Conservation (phyloP, 768 basidiomycete genomes). For the Obba rivulosa region DNA sequence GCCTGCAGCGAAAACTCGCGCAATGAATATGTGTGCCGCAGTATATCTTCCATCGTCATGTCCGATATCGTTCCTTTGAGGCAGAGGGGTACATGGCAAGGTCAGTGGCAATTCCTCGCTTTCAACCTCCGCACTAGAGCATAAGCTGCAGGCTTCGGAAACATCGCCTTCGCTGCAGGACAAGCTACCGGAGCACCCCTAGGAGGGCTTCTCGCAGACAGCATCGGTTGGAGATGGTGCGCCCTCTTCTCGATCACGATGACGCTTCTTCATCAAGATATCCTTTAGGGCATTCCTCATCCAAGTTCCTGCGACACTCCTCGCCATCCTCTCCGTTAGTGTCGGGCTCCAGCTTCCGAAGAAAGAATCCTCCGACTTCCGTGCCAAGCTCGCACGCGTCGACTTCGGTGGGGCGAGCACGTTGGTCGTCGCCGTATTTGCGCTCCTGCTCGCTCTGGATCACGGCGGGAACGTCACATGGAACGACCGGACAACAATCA, state of each 20-base stretch:
- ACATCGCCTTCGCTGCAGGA: constrained; percentile 55
- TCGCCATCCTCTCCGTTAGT: constrained; percentile 50
- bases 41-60: constrained; percentile 59
- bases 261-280: background rate
- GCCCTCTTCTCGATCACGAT: background rate
- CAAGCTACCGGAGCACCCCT: constrained; percentile 57
- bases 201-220: constrained; percentile 58
- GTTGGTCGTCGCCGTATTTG: constrained; percentile 51
- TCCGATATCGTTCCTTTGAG: constrained; percentile 62
- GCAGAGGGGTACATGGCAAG: constrained; percentile 67
- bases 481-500: constrained; percentile 19
- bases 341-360: constrained; percentile 51
- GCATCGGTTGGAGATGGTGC: constrained; percentile 64
- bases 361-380: constrained; percentile 34
- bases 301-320: constrained; percentile 50
- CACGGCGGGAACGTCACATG: constrained; percentile 29
- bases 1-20: too few relatives aligned
- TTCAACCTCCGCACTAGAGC: background rate
- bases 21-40: constrained; percentile 16
- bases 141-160: constrained; percentile 39
- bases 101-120: constrained; percentile 19
- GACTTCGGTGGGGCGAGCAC: constrained; percentile 57
- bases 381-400: constrained; percentile 49
- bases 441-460: constrained; percentile 54
- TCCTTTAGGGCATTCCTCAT: constrained; percentile 47